Conservation (phyloP, 179 eudicot genomes). For the Spinacia oleracea region DNA sequence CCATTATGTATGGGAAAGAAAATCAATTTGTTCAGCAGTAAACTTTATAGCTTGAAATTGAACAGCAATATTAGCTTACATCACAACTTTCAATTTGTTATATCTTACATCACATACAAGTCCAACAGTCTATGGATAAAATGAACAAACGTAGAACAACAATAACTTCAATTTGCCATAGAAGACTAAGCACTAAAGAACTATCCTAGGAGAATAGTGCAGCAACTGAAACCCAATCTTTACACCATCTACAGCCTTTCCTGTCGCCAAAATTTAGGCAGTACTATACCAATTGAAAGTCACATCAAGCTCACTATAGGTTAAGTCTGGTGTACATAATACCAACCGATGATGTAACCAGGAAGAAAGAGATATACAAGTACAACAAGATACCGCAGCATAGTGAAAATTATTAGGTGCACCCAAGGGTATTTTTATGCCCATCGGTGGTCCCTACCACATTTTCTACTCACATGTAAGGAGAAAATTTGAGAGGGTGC, state of each 20-base stretch:
- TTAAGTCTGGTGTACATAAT: neutral
- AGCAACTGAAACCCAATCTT: neutral
- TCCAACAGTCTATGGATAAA: neutral
- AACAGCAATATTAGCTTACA: conserved; percentile 1
- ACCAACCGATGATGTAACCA: neutral
- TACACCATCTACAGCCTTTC: neutral
- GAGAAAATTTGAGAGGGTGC: too few species aligned
- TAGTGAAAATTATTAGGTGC: too few species aligned
- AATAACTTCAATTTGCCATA: neutral
- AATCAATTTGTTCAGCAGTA: neutral
- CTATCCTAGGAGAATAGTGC: neutral
- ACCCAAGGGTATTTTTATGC: too few species aligned
- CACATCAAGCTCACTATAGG: neutral
- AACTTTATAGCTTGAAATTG: neutral
- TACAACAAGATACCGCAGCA: neutral
- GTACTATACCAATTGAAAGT: neutral
- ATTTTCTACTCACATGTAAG: too few species aligned
- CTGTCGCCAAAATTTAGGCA: neutral
- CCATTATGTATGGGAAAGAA: neutral
- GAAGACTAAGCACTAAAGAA: neutral
- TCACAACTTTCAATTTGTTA: neutral
- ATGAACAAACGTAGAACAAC: neutral
- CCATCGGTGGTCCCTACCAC: too few species aligned
- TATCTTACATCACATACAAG: conserved; percentile 16
- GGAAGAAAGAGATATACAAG: neutral